These are phyloP conservation scores for Colletotrichum sublineola DNA, from an alignment of 2,329 filamentous ascomycete genomes.

Conservation along the genomic window DNA sequence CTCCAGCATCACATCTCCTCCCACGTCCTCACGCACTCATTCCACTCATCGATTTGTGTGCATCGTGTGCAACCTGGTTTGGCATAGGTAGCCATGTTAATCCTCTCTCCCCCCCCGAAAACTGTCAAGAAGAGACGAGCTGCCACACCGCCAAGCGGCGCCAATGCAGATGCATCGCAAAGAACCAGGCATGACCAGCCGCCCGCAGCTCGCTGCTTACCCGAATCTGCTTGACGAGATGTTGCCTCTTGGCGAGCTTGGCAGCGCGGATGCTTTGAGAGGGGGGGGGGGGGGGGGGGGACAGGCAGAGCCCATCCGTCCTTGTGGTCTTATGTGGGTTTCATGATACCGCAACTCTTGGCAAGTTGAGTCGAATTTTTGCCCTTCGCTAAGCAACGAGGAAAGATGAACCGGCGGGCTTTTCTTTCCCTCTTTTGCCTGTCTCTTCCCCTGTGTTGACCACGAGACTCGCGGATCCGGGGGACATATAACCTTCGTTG, in stretches of 20 bases:
- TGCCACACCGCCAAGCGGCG: conserved; percentile 33
- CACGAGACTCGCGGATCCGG: background rate
- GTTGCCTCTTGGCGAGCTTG: conserved; percentile 34
- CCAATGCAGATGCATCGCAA: conserved; percentile 25
- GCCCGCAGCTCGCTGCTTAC: background rate
- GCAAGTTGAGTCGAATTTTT: background rate
- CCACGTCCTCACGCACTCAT: background rate
- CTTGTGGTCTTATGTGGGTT: conserved; percentile 36
- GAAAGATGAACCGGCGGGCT: too few relatives aligned
- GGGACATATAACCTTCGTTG: conserved; percentile 21
- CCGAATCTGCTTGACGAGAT: background rate
- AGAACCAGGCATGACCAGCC: conserved; percentile 32
- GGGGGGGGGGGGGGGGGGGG: conserved; percentile 3
- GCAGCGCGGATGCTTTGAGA: conserved; percentile 15
- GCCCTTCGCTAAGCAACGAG: background rate
- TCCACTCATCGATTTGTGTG: background rate
- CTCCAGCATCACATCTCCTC: background rate
- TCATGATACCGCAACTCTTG: conserved; percentile 34
- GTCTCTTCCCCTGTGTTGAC: too few relatives aligned
- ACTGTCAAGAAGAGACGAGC: conserved; percentile 35
- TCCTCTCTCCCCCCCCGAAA: background rate
- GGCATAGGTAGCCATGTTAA: background rate
- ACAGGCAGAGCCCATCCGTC: conserved; percentile 4
- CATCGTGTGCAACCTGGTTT: background rate
- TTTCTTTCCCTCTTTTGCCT: too few relatives aligned